Evolutionary conservation across 345 rosid species (phyloP), one percentile per base, ranked within the genome.

Genomic region (Anastatica hierochuntica): DNA sequence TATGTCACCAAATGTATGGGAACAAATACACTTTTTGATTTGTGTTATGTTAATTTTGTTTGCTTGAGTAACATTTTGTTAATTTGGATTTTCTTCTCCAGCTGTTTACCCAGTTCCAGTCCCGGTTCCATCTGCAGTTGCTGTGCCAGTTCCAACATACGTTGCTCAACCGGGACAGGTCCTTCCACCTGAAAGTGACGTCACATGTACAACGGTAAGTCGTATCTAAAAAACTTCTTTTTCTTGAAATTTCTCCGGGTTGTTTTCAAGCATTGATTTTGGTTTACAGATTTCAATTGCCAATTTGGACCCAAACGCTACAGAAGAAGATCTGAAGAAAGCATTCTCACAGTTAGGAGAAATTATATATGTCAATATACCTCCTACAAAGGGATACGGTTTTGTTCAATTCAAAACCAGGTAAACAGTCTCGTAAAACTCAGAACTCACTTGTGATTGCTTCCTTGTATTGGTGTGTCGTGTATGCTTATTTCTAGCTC

Each of bases 251-350:
- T 39, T 49, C 36, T 62, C 18, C 52, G 53, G 38, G 43, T 44
- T 37, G 44, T 62, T 52, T 44, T 39, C 62, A 50, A 46, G 57
- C 14, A 41, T 48, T 53, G 65, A 26, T 44, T 66, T 54, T 71
- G 46, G 16, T 30, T 15, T 77, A 60, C 83, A 92, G 95, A 75
- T 92, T 47, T 85, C 72, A 48, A 57, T 85, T 34, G 76, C 94
- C 58, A 83, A 77, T 75, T 73, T 92, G 75, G 98, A 92, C 68
- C 86, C 80, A 35, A 85, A 78, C 72, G 72, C 71, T 66, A 76
- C 88, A 5, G 97, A 92, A 73, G 97, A 85, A 50, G 90, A 88
- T 49, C 53, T 92, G 76, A 83, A 77, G 77, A 83, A 85, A 56
- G 67, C 76, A 11, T 85, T 92, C 72, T 56, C 62, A 9, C 83